These are phyloP conservation scores for Penicillium vulpinum DNA, from an alignment of 2,329 filamentous ascomycete genomes.

Conservation along the genomic window DNA sequence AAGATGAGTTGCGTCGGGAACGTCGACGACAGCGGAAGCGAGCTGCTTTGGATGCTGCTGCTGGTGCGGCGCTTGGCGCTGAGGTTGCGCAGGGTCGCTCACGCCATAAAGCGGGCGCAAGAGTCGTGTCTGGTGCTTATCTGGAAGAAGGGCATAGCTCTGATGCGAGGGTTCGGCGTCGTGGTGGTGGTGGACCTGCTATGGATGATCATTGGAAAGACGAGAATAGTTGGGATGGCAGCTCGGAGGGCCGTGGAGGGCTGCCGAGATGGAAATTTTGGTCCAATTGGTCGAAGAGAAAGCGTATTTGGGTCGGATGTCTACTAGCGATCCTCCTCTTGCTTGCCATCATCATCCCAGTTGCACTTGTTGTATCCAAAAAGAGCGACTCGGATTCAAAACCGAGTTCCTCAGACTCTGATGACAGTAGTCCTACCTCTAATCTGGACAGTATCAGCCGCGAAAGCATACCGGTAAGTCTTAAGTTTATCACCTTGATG, in stretches of 20 bases:
- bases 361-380: slow-evolving; percentile 66
- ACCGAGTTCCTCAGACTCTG: slow-evolving; percentile 26
- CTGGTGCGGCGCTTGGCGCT: slow-evolving; percentile 16
- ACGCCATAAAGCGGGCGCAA: slow-evolving; percentile 53
- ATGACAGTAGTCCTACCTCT: slow-evolving; percentile 37
- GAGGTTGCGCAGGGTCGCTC: slow-evolving; percentile 32
- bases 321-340: slow-evolving; percentile 56
- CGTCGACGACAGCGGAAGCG: slow-evolving; percentile 29
- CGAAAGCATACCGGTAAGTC: slow-evolving; percentile 58
- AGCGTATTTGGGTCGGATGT: slow-evolving; percentile 53
- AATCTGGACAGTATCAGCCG: slow-evolving; percentile 57
- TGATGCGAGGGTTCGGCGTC: slow-evolving; percentile 51
- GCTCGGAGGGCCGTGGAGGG: slow-evolving; percentile 33
- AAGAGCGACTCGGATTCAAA: slow-evolving; percentile 49
- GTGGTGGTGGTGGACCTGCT: slow-evolving; percentile 31
- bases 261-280: slow-evolving; percentile 38
- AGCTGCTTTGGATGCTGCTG: slow-evolving; percentile 24
- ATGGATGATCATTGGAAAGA: slow-evolving; percentile 54
- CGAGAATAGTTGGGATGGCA: slow-evolving; percentile 37
- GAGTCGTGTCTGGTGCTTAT: slow-evolving; percentile 69
- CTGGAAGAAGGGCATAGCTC: slow-evolving; percentile 63
- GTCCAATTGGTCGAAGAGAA: slow-evolving; percentile 35
- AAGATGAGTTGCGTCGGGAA: slow-evolving; percentile 26
- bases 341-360: slow-evolving; percentile 66
- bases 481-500: neutral